phyloP scores from a whole-genome alignment of 164 flowering plant genomes.

The Protea cynaroides region DNA sequence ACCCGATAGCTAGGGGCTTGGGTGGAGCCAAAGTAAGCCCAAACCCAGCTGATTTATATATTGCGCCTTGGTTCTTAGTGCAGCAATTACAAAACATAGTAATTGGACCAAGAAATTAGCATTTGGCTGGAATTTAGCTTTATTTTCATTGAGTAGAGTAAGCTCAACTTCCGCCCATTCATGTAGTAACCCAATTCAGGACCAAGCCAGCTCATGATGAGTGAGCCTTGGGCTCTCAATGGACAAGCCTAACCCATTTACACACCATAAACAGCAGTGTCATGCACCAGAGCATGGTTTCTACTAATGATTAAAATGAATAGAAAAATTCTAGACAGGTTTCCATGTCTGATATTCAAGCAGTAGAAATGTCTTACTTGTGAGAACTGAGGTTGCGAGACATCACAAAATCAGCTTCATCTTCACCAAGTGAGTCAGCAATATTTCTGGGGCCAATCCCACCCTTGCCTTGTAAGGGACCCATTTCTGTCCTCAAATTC shows the following conservation, averaged over 20 bases:
- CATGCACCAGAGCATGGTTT: neutral
- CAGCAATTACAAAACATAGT: too few relatives aligned
- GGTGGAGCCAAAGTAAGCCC: too few relatives aligned
- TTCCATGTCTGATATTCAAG: neutral
- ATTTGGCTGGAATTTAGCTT: too few relatives aligned
- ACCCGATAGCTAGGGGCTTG: neutral
- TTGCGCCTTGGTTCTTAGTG: too few relatives aligned
- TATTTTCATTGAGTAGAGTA: too few relatives aligned
- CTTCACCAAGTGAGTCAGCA: conserved; percentile 94
- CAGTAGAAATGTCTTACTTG: conserved; percentile 35
- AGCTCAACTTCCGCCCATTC: too few relatives aligned
- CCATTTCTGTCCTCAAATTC: conserved; percentile 37
- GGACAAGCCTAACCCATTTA: too few relatives aligned
- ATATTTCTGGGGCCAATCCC: conserved; percentile 46
- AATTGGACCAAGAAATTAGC: too few relatives aligned
- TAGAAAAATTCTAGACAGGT: neutral
- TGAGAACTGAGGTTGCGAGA: conserved; percentile 25
- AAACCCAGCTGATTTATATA: too few relatives aligned
- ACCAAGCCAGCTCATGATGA: too few relatives aligned
- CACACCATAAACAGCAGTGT: neutral
- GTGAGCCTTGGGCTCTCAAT: too few relatives aligned
- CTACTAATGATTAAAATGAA: neutral
- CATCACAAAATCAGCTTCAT: conserved; percentile 69
- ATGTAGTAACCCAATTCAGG: too few relatives aligned
- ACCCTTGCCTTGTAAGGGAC: conserved; percentile 28